These are phyloP conservation scores for Penium margaritaceum DNA, from an alignment of 139 green algal species.

Conservation along the genomic window DNA sequence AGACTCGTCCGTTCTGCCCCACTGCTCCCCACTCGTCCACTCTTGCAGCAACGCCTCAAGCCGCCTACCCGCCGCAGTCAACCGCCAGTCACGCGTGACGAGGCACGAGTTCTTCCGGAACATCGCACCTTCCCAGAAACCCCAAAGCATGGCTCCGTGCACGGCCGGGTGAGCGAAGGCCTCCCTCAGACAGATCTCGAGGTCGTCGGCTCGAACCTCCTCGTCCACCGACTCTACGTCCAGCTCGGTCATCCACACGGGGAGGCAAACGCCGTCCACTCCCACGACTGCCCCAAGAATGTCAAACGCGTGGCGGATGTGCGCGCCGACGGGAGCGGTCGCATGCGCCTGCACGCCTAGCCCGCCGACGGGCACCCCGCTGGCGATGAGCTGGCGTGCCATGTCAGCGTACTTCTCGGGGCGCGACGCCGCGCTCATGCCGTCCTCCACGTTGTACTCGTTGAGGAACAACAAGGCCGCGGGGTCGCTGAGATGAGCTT, in stretches of 20 bases:
- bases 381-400: conserved; percentile 2
- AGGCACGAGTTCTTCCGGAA: conserved; percentile 7
- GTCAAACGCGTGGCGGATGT: conserved; percentile 17
- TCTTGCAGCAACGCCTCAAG: conserved; percentile 22
- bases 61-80: conserved; percentile 28
- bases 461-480: conserved; percentile 35
- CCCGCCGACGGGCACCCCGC: conserved; percentile 23
- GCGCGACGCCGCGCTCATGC: neutral
- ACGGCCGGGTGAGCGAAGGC: conserved; percentile 35
- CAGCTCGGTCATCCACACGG: conserved; percentile 41
- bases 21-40: conserved; percentile 20
- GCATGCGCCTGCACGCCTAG: conserved; percentile 35
- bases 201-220: conserved; percentile 26
- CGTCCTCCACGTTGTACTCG: conserved; percentile 39
- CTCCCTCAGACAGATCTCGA: conserved; percentile 39
- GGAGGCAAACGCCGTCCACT: too few relatives aligned
- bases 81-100: conserved; percentile 23
- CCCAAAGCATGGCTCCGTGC: conserved; percentile 41
- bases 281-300: conserved; percentile 1
- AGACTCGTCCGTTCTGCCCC: conserved; percentile 13
- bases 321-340: conserved; percentile 2
- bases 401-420: conserved; percentile 37
- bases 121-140: conserved; percentile 43
- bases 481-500: conserved; percentile 13
- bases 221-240: conserved; percentile 29